phyloP scores from a whole-genome alignment of 495 filamentous ascomycete species.

The Neurospora sp. region DNA sequence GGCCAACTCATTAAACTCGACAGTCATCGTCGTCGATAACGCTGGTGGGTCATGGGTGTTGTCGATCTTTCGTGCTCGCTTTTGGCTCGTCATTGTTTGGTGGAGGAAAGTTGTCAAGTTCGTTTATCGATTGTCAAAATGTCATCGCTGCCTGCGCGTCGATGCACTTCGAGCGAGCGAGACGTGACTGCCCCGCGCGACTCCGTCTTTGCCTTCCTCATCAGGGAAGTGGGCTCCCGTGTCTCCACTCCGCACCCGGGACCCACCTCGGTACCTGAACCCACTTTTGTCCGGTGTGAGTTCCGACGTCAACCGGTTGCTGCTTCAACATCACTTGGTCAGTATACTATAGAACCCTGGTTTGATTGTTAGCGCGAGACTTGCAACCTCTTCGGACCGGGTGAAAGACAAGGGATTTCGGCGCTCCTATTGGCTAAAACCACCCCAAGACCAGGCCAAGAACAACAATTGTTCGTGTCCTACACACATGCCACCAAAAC shows the following conservation, averaged over 20 bases:
- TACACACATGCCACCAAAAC: too few species aligned
- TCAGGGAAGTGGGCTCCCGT: neutral
- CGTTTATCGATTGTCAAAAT: neutral
- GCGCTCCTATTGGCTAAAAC: too few species aligned
- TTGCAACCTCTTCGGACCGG: too few species aligned
- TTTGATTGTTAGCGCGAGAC: too few species aligned
- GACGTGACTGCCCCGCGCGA: neutral
- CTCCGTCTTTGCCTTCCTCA: neutral
- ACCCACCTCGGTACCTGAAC: neutral
- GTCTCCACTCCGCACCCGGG: neutral
- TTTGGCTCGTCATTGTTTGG: neutral
- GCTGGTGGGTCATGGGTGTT: neutral
- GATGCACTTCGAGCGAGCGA: neutral
- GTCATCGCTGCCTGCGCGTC: neutral
- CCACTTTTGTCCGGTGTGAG: neutral
- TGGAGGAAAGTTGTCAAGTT: neutral
- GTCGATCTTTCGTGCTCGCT: neutral
- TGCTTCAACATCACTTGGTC: neutral
- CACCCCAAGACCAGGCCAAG: too few species aligned
- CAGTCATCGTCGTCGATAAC: neutral
- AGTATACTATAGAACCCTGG: too few species aligned
- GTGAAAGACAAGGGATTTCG: too few species aligned
- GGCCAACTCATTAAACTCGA: neutral
- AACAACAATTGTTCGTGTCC: too few species aligned
- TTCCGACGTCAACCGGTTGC: neutral